Evolutionary conservation across 2,329 filamentous ascomycete species (phyloP).

Genomic region (Diaporthe vexans): DNA sequence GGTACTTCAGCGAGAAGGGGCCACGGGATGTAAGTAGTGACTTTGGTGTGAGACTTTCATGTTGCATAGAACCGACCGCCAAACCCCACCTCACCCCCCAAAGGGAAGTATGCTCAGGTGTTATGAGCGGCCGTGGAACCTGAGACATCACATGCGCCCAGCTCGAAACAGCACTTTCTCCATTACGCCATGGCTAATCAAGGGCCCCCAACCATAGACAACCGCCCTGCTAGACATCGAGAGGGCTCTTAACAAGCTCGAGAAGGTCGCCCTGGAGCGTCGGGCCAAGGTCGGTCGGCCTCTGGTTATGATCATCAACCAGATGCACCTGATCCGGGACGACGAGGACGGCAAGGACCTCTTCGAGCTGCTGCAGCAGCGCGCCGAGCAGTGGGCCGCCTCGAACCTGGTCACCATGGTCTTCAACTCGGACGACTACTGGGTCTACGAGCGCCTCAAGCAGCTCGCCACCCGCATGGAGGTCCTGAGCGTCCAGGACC

Average conservation of each 20-base stretch:
- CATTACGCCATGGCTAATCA: neutral
- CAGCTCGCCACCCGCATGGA: conserved; percentile 95
- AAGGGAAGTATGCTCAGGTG: neutral
- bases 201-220: conserved; percentile 56
- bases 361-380: conserved; percentile 93
- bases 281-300: conserved; percentile 75
- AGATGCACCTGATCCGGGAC: conserved; percentile 90
- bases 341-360: conserved; percentile 94
- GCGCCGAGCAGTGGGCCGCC: conserved; percentile 96
- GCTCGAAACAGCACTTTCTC: neutral
- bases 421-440: conserved; percentile 98
- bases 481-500: conserved; percentile 86
- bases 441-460: conserved; percentile 96
- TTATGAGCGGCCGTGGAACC: neutral
- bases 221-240: conserved; percentile 96
- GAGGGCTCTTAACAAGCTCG: conserved; percentile 95
- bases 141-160: neutral
- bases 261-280: conserved; percentile 89
- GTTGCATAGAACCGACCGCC: neutral
- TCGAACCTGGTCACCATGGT: conserved; percentile 91
- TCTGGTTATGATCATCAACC: conserved; percentile 94
- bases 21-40: conserved; percentile 75
- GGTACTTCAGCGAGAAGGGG: conserved; percentile 93
- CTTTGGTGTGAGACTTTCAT: conserved; percentile 20
- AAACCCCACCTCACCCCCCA: neutral